These are phyloP conservation scores for Niebla homalea DNA, from an alignment of 495 filamentous ascomycete genomes.

Conservation along the genomic window DNA sequence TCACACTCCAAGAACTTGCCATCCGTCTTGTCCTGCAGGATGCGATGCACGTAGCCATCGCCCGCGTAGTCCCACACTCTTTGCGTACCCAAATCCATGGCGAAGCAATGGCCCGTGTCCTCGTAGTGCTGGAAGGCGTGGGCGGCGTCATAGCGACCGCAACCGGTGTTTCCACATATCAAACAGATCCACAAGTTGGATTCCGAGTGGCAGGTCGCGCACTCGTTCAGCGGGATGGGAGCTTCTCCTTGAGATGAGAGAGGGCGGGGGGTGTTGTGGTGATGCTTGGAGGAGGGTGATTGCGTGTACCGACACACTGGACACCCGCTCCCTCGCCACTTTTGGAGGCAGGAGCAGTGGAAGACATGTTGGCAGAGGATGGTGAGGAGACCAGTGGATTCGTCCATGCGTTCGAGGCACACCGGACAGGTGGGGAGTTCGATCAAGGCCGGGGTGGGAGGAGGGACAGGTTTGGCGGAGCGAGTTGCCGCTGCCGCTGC, in stretches of 20 bases:
- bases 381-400: constrained; percentile 85
- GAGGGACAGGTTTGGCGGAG: constrained; percentile 70
- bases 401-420: constrained; percentile 95
- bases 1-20: constrained; percentile 83
- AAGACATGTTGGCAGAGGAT: constrained; percentile 98
- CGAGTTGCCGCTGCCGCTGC: constrained; percentile 40
- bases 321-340: constrained; percentile 88
- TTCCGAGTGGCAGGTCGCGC: constrained; percentile 60
- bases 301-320: constrained; percentile 89
- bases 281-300: constrained; percentile 5
- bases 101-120: constrained; percentile 74
- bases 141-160: constrained; percentile 83
- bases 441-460: constrained; percentile 76
- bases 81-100: constrained; percentile 83
- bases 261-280: constrained; percentile 20
- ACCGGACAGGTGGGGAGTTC: constrained; percentile 95
- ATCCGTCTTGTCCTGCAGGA: constrained; percentile 84
- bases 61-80: constrained; percentile 96
- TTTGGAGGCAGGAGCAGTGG: constrained; percentile 91
- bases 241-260: not conserved
- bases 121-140: constrained; percentile 94
- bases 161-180: constrained; percentile 87
- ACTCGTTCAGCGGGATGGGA: constrained; percentile 30
- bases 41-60: constrained; percentile 88
- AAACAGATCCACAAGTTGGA: constrained; percentile 87